These are phyloP conservation scores for Aspergillus thermomutatus DNA, from an alignment of 2,329 filamentous ascomycete species.

Conservation along the genomic window DNA sequence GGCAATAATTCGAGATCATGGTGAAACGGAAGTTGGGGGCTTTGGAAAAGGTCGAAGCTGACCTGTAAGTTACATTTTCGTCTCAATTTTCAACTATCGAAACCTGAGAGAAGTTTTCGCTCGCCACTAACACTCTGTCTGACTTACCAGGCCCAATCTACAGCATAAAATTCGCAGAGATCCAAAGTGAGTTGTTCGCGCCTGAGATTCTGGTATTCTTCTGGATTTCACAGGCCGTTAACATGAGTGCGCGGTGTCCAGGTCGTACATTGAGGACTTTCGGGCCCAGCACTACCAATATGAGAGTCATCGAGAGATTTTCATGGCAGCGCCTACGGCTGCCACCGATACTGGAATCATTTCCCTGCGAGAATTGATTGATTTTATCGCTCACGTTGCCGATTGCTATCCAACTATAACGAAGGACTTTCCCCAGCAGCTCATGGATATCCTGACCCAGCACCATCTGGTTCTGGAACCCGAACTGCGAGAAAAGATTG, in stretches of 20 bases:
- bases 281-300: conserved; percentile 86
- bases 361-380: conserved; percentile 85
- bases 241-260: conserved; percentile 28
- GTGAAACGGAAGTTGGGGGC: conserved; percentile 87
- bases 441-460: conserved; percentile 74
- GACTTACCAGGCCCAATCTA: conserved; percentile 63
- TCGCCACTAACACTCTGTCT: conserved; percentile 21
- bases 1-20: conserved; percentile 46
- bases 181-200: conserved; percentile 58
- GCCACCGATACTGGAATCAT: conserved; percentile 75
- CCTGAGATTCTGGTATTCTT: neutral
- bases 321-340: conserved; percentile 76
- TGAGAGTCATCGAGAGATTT: conserved; percentile 85
- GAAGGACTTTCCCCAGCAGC: conserved; percentile 69
- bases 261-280: conserved; percentile 88
- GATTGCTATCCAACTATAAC: conserved; percentile 88
- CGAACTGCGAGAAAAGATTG: conserved; percentile 89
- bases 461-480: conserved; percentile 80
- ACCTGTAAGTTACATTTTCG: conserved; percentile 57
- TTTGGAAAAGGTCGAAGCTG: conserved; percentile 91
- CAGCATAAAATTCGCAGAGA: conserved; percentile 90
- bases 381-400: conserved; percentile 88
- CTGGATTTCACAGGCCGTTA: conserved; percentile 3
- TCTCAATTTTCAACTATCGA: conserved; percentile 2
- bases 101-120: conserved; percentile 10